phyloP scores from a whole-genome alignment of 768 basidiomycete species.

The Suillus paluster region DNA sequence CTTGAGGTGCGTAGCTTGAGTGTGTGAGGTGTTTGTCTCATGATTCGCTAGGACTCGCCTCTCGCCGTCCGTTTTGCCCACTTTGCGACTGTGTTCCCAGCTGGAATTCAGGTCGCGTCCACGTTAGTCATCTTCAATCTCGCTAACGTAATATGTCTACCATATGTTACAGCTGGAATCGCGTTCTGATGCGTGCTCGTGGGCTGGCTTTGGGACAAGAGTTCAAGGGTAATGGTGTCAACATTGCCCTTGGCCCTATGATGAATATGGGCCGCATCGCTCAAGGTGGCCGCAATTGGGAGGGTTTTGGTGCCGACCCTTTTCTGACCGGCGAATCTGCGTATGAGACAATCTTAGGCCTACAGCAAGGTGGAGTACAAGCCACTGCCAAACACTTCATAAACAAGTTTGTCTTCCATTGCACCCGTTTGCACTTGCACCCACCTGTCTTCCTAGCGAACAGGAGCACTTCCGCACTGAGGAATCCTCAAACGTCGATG shows the following conservation, averaged over 20 bases:
- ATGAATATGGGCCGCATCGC: slow-evolving; percentile 82
- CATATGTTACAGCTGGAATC: slow-evolving; percentile 50
- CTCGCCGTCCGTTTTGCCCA: slow-evolving; percentile 47
- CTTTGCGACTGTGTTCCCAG: slow-evolving; percentile 50
- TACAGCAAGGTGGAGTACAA: slow-evolving; percentile 75
- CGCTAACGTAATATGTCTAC: slow-evolving; percentile 30
- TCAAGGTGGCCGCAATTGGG: slow-evolving; percentile 83
- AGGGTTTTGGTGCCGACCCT: slow-evolving; percentile 86
- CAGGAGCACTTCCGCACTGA: slow-evolving; percentile 65
- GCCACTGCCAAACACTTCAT: slow-evolving; percentile 81
- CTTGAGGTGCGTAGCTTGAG: slow-evolving; percentile 48
- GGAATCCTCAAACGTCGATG: slow-evolving; percentile 72
- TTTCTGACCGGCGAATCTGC: slow-evolving; percentile 76
- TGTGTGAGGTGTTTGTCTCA: background rate
- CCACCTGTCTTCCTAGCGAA: slow-evolving; percentile 47
- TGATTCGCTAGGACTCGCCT: slow-evolving; percentile 30
- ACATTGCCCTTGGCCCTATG: slow-evolving; percentile 56
- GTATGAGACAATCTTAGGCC: slow-evolving; percentile 76
- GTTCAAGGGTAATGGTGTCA: slow-evolving; percentile 66
- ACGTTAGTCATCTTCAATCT: slow-evolving; percentile 42
- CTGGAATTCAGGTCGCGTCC: slow-evolving; percentile 56
- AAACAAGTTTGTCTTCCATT: slow-evolving; percentile 50
- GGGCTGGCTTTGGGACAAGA: slow-evolving; percentile 69
- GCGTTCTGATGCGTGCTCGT: slow-evolving; percentile 63
- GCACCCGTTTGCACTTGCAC: slow-evolving; percentile 21